Conservation (phyloP, 2,329 filamentous ascomycete genomes). For the Paraphaeosphaeria sporulosa region DNA sequence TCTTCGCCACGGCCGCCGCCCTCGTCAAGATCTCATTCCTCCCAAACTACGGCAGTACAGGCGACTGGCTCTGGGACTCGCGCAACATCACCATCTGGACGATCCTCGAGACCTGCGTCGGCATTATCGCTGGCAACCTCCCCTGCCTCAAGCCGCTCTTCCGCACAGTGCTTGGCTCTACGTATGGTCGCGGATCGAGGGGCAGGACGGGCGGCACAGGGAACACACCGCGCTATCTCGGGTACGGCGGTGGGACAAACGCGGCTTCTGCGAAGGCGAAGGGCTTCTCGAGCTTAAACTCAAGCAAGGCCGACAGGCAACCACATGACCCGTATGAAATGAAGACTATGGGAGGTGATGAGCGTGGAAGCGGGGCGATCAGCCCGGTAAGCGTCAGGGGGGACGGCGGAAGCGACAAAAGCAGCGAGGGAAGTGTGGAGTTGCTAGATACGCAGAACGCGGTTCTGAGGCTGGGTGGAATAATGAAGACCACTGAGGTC, state of each 20-base stretch:
- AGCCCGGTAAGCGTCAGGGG: constrained; percentile 5
- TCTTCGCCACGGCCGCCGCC: constrained; percentile 56
- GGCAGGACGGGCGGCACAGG: constrained; percentile 18
- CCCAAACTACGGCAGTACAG: constrained; percentile 45
- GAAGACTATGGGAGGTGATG: constrained; percentile 22
- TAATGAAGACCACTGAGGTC: constrained; percentile 19
- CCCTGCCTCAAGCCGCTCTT: constrained; percentile 55
- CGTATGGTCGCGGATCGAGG: constrained; percentile 34
- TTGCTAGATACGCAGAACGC: constrained; percentile 7
- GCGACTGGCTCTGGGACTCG: constrained; percentile 47
- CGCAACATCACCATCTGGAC: constrained; percentile 56
- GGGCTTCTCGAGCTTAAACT: constrained; percentile 19
- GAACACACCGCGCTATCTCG: constrained; percentile 20
- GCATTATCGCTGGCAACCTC: constrained; percentile 54
- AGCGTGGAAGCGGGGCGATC: background rate
- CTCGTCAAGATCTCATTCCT: constrained; percentile 51
- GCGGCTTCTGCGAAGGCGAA: constrained; percentile 15
- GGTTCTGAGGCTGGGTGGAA: constrained; percentile 8
- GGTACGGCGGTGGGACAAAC: constrained; percentile 28
- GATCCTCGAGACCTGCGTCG: constrained; percentile 54
- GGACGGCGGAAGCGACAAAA: constrained; percentile 13
- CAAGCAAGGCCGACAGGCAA: constrained; percentile 4
- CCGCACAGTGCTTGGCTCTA: constrained; percentile 44
- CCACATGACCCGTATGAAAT: constrained; percentile 16
- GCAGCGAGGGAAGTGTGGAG: constrained; percentile 18